These are phyloP conservation scores for Chalciporus pseudorubinellus DNA, from an alignment of 768 basidiomycete species.

Conservation along the genomic window DNA sequence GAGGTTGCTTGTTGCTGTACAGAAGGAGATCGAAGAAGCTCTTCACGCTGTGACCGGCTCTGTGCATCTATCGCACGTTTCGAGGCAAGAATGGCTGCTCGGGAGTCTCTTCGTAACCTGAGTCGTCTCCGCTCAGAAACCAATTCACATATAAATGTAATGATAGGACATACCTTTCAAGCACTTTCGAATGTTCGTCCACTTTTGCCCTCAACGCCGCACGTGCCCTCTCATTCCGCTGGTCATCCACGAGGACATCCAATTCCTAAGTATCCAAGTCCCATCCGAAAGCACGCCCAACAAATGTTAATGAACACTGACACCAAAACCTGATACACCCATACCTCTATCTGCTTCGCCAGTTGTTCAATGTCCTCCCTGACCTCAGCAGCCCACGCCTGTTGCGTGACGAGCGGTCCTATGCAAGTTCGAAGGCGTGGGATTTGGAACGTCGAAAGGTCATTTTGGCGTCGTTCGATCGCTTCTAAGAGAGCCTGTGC, in stretches of 20 bases:
- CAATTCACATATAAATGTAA: background rate
- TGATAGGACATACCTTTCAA: conserved; percentile 48
- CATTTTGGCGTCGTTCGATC: conserved; percentile 54
- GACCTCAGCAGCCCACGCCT: conserved; percentile 70
- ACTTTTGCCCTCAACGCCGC: conserved; percentile 49
- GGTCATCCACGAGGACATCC: conserved; percentile 71
- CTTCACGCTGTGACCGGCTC: conserved; percentile 58
- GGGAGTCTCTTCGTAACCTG: conserved; percentile 61
- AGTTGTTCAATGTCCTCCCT: conserved; percentile 70
- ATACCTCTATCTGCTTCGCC: conserved; percentile 59
- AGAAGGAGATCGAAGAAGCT: conserved; percentile 57
- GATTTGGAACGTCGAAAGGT: conserved; percentile 69
- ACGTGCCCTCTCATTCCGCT: conserved; percentile 53
- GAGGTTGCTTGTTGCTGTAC: conserved; percentile 43
- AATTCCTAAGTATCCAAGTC: conserved; percentile 50
- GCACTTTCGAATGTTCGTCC: conserved; percentile 42
- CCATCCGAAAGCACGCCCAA: background rate
- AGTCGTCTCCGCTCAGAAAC: background rate
- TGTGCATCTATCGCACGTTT: conserved; percentile 70
- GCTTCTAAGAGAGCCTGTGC: conserved; percentile 48
- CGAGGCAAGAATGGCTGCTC: conserved; percentile 68
- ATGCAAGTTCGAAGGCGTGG: conserved; percentile 67
- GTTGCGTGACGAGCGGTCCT: conserved; percentile 69
- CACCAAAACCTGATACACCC: conserved; percentile 32
- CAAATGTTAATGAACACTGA: background rate